Evolutionary conservation across 75 land plant genomes (phyloP), one percentile per base, ranked within the genome.

Genomic region (Sequoiadendron giganteum): DNA sequence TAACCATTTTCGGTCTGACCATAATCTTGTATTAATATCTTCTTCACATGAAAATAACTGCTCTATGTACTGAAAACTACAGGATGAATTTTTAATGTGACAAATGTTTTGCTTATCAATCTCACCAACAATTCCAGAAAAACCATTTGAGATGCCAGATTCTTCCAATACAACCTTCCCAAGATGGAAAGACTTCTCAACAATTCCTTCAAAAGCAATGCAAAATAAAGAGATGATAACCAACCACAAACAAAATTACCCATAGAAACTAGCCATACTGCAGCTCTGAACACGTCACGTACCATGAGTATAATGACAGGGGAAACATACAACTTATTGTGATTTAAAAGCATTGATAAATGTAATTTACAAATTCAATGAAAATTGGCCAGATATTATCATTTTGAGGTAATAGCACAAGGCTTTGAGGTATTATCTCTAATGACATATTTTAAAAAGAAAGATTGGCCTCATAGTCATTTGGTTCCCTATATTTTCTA

Each of bases 11-110:
- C n/a, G n/a, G n/a, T n/a, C n/a, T n/a, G n/a, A n/a, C n/a, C n/a
- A n/a, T n/a, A n/a, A n/a, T n/a, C n/a, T n/a, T n/a, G n/a, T n/a
- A n/a, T n/a, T n/a, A n/a, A n/a, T n/a, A 76, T 94, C 97, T 11
- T 80, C 89, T 42, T 95, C 91, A 87, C 99, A 97, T 55, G 94
- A 94, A 65, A 86, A 32, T 0, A 82, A 82, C 48, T 47, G 47
- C 34, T 82, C 2, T 42, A 47, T 47, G 30, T 82, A 54, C 52
- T 45, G 84, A 82, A 82, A 82, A 47, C 52, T 42, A 47, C 84
- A 47, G 34, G 84, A 47, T n/a, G 49, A 82, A 82, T 82, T 82
- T 82, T 47, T 42, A 47, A 47, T 82, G 84, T 5, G n/a, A 47
- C 84, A 82, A 3, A 21, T n/a, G 14, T n/a, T 47, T 82, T 47